Conservation (phyloP, 768 basidiomycete genomes). For the Coprinopsis cinerea region DNA sequence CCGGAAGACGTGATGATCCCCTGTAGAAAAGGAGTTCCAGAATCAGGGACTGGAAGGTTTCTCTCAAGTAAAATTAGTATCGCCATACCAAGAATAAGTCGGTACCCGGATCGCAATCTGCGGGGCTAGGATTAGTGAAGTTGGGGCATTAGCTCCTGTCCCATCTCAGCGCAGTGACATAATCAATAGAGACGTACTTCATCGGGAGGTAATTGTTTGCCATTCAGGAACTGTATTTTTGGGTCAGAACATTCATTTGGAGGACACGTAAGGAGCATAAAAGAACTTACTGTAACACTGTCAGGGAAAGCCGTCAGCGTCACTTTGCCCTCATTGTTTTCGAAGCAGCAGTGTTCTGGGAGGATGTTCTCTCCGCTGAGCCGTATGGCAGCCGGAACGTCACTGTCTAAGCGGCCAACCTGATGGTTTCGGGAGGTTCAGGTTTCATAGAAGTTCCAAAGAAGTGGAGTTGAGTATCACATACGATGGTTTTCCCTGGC, state of each 20-base stretch:
- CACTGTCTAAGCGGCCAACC: constrained; percentile 86
- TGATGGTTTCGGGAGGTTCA: constrained; percentile 22
- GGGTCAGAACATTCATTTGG: background rate
- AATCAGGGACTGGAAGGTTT: constrained; percentile 3
- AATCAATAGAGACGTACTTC: constrained; percentile 45
- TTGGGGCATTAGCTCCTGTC: constrained; percentile 2
- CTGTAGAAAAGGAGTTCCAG: constrained; percentile 28
- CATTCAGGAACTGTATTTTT: constrained; percentile 76
- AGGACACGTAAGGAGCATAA: constrained; percentile 3
- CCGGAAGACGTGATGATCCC: constrained; percentile 95
- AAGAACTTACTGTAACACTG: constrained; percentile 66
- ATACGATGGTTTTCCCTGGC: constrained; percentile 69
- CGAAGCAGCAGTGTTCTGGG: constrained; percentile 89
- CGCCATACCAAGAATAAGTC: constrained; percentile 91
- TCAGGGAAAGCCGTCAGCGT: constrained; percentile 72
- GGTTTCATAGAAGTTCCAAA: background rate
- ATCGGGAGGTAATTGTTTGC: constrained; percentile 73
- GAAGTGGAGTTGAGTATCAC: constrained; percentile 16
- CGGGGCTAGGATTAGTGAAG: constrained; percentile 41
- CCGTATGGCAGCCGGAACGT: constrained; percentile 79
- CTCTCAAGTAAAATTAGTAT: constrained; percentile 16
- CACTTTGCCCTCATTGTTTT: constrained; percentile 82
- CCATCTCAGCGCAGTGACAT: constrained; percentile 1
- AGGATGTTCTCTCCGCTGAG: constrained; percentile 89
- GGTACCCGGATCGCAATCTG: constrained; percentile 89